A percentile compares a stretch with the other conserved stretches of the same genome.
phyloP scores from a whole-genome alignment of 2,329 filamentous ascomycete genomes.

The Xylariaceae sp. region DNA sequence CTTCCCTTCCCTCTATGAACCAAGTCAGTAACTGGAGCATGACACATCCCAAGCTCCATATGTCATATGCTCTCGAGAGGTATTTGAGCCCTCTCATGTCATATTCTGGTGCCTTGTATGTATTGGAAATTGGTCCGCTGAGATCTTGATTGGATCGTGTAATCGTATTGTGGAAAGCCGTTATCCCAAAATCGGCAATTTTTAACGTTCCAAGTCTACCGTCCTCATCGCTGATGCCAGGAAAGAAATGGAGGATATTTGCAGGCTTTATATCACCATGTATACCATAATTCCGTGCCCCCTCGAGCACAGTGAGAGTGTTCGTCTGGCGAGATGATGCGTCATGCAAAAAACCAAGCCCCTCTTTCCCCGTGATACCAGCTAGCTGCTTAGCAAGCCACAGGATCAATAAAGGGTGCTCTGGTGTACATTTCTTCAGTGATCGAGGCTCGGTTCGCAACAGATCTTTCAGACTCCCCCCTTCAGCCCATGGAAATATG shows the following conservation, averaged over 20 bases:
- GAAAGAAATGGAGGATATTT: slow-evolving; percentile 14
- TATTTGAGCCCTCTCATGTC: slow-evolving; percentile 1
- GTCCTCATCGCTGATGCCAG: neutral
- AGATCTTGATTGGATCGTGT: slow-evolving; percentile 2
- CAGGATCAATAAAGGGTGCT: neutral
- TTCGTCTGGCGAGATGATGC: neutral
- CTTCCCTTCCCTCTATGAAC: slow-evolving; percentile 8
- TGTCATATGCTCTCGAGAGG: slow-evolving; percentile 10
- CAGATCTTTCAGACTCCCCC: slow-evolving; percentile 9
- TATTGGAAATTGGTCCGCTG: slow-evolving; percentile 5
- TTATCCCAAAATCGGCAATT: slow-evolving; percentile 14
- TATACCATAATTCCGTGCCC: slow-evolving; percentile 8
- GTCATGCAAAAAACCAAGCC: slow-evolving; percentile 11
- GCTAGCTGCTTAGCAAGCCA: slow-evolving; percentile 12
- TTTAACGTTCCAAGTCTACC: slow-evolving; percentile 10
- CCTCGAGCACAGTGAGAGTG: slow-evolving; percentile 1
- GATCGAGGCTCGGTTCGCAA: slow-evolving; percentile 5
- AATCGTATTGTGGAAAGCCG: slow-evolving; percentile 6
- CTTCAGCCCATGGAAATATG: slow-evolving; percentile 14
- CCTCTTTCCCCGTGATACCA: slow-evolving; percentile 8
- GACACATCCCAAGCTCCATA: slow-evolving; percentile 13
- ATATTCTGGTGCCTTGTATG: slow-evolving; percentile 12
- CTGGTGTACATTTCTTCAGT: neutral
- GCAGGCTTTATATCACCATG: slow-evolving; percentile 14
- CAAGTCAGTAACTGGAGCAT: slow-evolving; percentile 11